Conservation (phyloP, 2,329 filamentous ascomycete genomes). For the Erysiphe pulchra region DNA sequence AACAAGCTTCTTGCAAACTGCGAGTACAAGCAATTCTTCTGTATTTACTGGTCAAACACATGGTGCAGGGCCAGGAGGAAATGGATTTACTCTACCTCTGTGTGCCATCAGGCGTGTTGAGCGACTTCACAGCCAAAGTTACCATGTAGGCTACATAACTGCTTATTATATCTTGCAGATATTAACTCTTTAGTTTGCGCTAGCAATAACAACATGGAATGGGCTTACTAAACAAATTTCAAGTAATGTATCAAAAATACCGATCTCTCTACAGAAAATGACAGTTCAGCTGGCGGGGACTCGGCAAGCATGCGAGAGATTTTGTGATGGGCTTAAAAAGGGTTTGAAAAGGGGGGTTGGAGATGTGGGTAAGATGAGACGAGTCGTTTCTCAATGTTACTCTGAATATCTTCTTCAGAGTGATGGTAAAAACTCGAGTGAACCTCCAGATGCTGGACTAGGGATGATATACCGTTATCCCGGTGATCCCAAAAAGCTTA, state of each 20-base stretch:
- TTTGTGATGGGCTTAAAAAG: conserved; percentile 87
- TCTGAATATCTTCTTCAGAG: conserved; percentile 56
- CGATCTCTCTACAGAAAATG: background rate
- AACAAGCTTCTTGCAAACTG: conserved; percentile 59
- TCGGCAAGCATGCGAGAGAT: conserved; percentile 71
- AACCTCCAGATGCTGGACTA: conserved; percentile 72
- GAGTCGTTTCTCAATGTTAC: conserved; percentile 64
- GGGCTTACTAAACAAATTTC: conserved; percentile 28
- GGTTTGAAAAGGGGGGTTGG: conserved; percentile 69
- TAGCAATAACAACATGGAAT: conserved; percentile 93
- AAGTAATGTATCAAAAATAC: conserved; percentile 19
- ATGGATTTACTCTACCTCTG: conserved; percentile 84
- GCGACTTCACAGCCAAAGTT: conserved; percentile 73
- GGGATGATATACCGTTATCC: conserved; percentile 88
- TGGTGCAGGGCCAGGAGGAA: conserved; percentile 74
- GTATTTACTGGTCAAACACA: conserved; percentile 82
- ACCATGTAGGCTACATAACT: conserved; percentile 24
- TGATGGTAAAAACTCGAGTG: conserved; percentile 32
- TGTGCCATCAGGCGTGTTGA: conserved; percentile 83
- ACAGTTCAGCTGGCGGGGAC: conserved; percentile 29
- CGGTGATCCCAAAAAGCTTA: conserved; percentile 76
- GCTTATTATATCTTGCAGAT: conserved; percentile 3
- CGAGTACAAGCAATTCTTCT: conserved; percentile 55
- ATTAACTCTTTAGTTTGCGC: conserved; percentile 37
- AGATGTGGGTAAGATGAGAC: conserved; percentile 62